Evolutionary conservation across 176 grass and related monocot species (phyloP), one percentile per base, ranked within the genome.

Genomic region (Oryza meyeriana): DNA sequence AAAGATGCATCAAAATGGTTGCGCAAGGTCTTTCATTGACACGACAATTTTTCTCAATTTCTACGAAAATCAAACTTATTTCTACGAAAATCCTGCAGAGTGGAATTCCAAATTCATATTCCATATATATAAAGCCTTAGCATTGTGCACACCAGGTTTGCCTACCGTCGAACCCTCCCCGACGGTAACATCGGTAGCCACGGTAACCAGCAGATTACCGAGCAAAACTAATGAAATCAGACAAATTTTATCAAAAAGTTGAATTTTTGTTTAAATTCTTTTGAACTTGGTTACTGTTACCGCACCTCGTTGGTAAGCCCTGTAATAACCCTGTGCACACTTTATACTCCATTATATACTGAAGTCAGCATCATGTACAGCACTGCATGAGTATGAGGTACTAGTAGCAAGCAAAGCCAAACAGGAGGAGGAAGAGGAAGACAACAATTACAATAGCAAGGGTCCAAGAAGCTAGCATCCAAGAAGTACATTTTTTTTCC

Each of bases 401-500:
- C 10, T 14, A 4, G 32, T 22, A 59, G 20, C n/a, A 59, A 59
- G n/a, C 55, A 25, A 59, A 59, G 55, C 55, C 55, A 59, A 25
- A 4, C 22, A 59, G n/a, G 10, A 24, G 52, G 0, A 11, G 7
- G 55, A 59, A 13, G 55, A 59, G n/a, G 55, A 59, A 59, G 55
- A 59, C 55, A 59, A 25, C 22, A 59, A 25, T 11, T 48, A 58
- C 88, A 77, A 66, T 12, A 59, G 79, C 72, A 72, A 77, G 58
- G 58, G 31, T 22, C 81, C 81, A 83, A 28, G 63, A 69, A 47
- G 78, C 62, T 68, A 86, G 16, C 71, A 69, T 81, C 78, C 79
- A 83, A 22, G 47, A 30, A 13, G 30, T 11, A 66, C 12, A 33
- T n/a, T 16, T 67, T 64, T 12, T 32, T 42, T 45, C 61, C n/a